Conservation (phyloP, 108 stramenopile species). For the Tribonema minus region DNA sequence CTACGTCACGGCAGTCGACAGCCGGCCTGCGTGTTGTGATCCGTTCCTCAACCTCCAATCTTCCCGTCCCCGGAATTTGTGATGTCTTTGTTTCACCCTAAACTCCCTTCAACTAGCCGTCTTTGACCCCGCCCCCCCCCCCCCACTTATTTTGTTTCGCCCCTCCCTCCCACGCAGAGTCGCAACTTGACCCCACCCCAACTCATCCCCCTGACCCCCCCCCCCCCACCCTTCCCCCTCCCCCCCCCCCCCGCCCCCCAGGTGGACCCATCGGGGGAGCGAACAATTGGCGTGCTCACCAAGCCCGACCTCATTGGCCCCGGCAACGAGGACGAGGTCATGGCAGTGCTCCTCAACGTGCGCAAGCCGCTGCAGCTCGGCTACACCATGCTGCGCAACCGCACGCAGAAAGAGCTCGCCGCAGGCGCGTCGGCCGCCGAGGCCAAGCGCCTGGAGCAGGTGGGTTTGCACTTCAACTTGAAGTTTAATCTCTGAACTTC, state of each 20-base stretch:
- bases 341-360: conserved; percentile 49
- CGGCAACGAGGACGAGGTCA: conserved; percentile 47
- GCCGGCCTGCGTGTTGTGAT: too few species aligned
- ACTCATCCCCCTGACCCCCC: neutral
- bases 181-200: too few species aligned
- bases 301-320: conserved; percentile 50
- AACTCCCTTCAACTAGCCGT: too few species aligned
- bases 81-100: too few species aligned
- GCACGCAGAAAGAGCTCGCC: conserved; percentile 6
- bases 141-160: too few species aligned
- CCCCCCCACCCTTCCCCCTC: neutral
- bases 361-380: conserved; percentile 51
- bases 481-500: too few species aligned
- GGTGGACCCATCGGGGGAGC: conserved; percentile 50
- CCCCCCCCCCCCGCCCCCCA: neutral
- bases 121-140: too few species aligned
- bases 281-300: conserved; percentile 51
- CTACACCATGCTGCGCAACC: conserved; percentile 52
- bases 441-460: neutral
- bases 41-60: too few species aligned
- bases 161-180: too few species aligned
- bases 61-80: too few species aligned
- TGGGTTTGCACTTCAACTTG: too few species aligned
- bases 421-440: neutral
- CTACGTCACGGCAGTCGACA: too few species aligned